Conservation (phyloP, 1,139 yeast species). For the Pneumocystis wakefieldiae region DNA sequence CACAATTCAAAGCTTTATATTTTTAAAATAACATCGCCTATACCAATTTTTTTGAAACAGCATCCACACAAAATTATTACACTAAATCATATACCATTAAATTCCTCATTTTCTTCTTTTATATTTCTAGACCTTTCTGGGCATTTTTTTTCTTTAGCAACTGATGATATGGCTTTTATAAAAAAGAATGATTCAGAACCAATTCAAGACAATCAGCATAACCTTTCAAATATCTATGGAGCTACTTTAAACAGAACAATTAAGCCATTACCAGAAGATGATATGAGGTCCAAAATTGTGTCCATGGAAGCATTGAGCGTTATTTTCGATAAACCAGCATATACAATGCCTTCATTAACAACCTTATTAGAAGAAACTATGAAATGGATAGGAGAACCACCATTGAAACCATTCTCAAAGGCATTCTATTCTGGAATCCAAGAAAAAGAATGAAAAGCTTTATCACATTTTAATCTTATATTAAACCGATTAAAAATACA, state of each 20-base stretch:
- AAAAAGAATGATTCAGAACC: neutral
- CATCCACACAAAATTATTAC: neutral
- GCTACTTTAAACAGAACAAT: neutral
- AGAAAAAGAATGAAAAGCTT: neutral
- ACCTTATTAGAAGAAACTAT: neutral
- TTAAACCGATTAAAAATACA: no score
- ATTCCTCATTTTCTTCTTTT: neutral
- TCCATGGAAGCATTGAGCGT: neutral
- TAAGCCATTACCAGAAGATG: neutral
- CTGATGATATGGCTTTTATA: neutral
- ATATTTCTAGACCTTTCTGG: neutral
- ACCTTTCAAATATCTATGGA: neutral
- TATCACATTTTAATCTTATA: neutral
- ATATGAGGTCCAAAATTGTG: neutral
- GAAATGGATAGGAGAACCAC: neutral
- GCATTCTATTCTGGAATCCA: neutral
- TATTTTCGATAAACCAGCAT: neutral
- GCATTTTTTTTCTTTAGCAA: neutral
- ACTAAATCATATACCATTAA: neutral
- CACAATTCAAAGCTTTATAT: neutral
- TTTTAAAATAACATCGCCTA: neutral
- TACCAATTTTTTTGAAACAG: neutral
- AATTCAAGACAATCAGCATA: neutral
- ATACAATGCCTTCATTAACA: slow-evolving; percentile 1
- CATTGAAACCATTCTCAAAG: neutral